These are phyloP conservation scores for Picochlorum sp. DNA, from an alignment of 139 green algal species.

Conservation along the genomic window DNA sequence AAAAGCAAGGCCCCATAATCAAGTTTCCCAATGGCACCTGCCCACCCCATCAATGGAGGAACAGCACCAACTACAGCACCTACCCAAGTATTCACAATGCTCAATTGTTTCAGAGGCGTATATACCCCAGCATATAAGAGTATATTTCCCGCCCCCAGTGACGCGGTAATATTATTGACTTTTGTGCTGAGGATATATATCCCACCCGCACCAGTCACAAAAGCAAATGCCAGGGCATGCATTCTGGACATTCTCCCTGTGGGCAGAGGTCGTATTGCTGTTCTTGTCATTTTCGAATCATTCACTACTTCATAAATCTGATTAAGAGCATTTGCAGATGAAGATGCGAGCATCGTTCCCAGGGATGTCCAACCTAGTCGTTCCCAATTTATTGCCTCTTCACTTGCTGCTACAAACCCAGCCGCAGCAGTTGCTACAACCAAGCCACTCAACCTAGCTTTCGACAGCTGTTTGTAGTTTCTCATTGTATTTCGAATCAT, in stretches of 20 bases:
- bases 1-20: slow-evolving; percentile 54
- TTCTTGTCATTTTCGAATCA: slow-evolving; percentile 80
- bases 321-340: slow-evolving; percentile 92
- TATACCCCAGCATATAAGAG: slow-evolving; percentile 89
- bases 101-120: slow-evolving; percentile 92
- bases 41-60: slow-evolving; percentile 96
- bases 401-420: slow-evolving; percentile 77
- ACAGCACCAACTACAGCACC: slow-evolving; percentile 93
- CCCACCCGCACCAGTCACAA: slow-evolving; percentile 47
- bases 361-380: slow-evolving; percentile 68
- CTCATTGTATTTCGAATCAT: slow-evolving; percentile 19
- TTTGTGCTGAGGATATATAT: slow-evolving; percentile 54
- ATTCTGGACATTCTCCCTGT: slow-evolving; percentile 48
- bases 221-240: slow-evolving; percentile 77
- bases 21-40: slow-evolving; percentile 53
- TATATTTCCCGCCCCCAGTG: slow-evolving; percentile 87
- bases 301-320: slow-evolving; percentile 82
- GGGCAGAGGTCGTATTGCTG: slow-evolving; percentile 80
- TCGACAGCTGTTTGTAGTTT: slow-evolving; percentile 79
- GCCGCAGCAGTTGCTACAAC: slow-evolving; percentile 77
- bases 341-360: slow-evolving; percentile 75
- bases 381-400: slow-evolving; percentile 51
- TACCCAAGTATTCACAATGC: slow-evolving; percentile 87
- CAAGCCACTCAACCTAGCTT: slow-evolving; percentile 73
- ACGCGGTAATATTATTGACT: slow-evolving; percentile 73